Percentiles rank a stretch among this genome's conserved stretches.
Evolutionary conservation across 2,329 filamentous ascomycete genomes (phyloP).

Genomic region (Scedosporium apiospermum): DNA sequence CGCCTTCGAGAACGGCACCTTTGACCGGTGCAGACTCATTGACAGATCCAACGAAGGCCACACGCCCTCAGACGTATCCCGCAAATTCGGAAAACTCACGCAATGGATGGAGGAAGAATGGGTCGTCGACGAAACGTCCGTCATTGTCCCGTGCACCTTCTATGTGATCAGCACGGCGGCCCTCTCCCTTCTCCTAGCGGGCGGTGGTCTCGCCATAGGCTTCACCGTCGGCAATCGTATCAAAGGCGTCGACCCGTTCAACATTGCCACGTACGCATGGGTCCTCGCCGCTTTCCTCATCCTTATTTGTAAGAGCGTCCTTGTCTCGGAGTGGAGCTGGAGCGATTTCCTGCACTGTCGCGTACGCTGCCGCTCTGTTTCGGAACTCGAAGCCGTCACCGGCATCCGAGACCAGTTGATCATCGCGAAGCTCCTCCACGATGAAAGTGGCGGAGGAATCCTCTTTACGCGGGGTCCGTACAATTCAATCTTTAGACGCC

Average conservation of each 20-base stretch:
- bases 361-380: slow-evolving; percentile 17
- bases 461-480: slow-evolving; percentile 15
- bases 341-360: slow-evolving; percentile 17
- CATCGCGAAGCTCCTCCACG: slow-evolving; percentile 16
- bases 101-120: neutral
- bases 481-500: slow-evolving; percentile 13
- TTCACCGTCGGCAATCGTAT: slow-evolving; percentile 16
- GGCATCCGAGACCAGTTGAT: slow-evolving; percentile 15
- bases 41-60: neutral
- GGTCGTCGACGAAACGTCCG: neutral
- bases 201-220: slow-evolving; percentile 16
- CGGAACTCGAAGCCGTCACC: slow-evolving; percentile 14
- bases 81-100: neutral
- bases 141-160: neutral
- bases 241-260: slow-evolving; percentile 21
- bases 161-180: neutral
- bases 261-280: slow-evolving; percentile 19
- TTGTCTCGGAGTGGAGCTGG: slow-evolving; percentile 19
- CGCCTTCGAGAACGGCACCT: neutral
- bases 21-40: neutral
- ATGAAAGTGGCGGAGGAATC: slow-evolving; percentile 10
- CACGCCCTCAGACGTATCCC: neutral
- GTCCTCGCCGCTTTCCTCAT: slow-evolving; percentile 16
- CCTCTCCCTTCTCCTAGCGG: slow-evolving; percentile 10
- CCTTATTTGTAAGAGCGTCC: slow-evolving; percentile 15